Evolutionary conservation across 371 early-diverging fungal species (phyloP), one percentile per base, ranked within the genome.

Genomic region (Rhizomucor pusillus): DNA sequence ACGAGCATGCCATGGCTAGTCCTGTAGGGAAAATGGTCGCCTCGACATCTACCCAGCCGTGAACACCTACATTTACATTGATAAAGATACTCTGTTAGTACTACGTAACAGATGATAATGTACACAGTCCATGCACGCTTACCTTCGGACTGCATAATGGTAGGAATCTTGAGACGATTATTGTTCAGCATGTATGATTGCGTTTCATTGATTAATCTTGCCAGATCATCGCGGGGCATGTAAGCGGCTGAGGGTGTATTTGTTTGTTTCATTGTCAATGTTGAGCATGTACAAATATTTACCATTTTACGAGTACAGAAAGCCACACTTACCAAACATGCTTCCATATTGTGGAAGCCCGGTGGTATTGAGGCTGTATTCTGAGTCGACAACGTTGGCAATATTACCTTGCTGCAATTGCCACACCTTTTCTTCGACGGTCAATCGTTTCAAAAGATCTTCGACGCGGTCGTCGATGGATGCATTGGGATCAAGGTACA

Each of bases 121-220:
- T n/a, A n/a, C n/a, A n/a, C n/a, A n/a, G n/a, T n/a, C n/a, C n/a
- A n/a, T n/a, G n/a, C n/a, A n/a, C 20, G 36, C 13, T 10, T 59
- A 59, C 59, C 62, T 51, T 61, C 62, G 1, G 62, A 56, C 25
- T 61, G 62, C 62, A 61, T 61, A 37, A 61, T 48, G 3, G 62
- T 40, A 5, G 62, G 62, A 12, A 61, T 56, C 19, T 48, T 47
- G 20, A 61, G 62, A 12, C 62, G 44, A 22, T 50, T 61, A 20
- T 52, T 35, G 23, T 56, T 40, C 5, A 61, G 10, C 56, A 61
- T 46, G 29, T 37, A 61, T 4, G 37, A 19, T 23, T 61, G 62
- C 0, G 62, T 61, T 40, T 45, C 62, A 47, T 61, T 61, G 35
- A 61, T 51, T 2, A 55, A 29, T 3, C 46, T 16, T 22, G 52